phyloP scores from a whole-genome alignment of 805 yeast genomes.

The Yamadazyma nakazawae region DNA sequence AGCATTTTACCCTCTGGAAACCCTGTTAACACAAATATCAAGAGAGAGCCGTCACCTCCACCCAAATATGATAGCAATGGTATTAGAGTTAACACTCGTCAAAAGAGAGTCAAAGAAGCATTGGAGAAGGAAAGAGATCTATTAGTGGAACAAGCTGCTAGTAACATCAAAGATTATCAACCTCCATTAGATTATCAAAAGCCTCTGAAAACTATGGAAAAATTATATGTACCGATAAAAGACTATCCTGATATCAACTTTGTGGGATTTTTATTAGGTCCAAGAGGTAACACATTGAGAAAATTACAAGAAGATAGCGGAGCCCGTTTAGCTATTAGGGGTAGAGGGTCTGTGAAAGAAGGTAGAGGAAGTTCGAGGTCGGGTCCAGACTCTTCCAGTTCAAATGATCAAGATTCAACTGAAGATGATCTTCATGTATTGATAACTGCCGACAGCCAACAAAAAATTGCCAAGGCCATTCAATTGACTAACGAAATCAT shows the following conservation, averaged over 20 bases:
- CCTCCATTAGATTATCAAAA: slow-evolving; percentile 82
- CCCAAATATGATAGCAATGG: slow-evolving; percentile 86
- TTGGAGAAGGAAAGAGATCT: slow-evolving; percentile 78
- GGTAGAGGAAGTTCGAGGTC: slow-evolving; percentile 58
- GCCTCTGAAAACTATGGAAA: slow-evolving; percentile 66
- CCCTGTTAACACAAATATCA: slow-evolving; percentile 30
- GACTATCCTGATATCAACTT: slow-evolving; percentile 92
- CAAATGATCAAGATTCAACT: slow-evolving; percentile 20
- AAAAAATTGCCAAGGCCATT: slow-evolving; percentile 71
- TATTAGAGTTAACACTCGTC: slow-evolving; percentile 81
- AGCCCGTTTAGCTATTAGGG: slow-evolving; percentile 87
- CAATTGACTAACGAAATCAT: slow-evolving; percentile 71
- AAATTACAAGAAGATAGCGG: slow-evolving; percentile 81
- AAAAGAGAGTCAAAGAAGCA: slow-evolving; percentile 54
- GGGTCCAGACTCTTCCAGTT: slow-evolving; percentile 14
- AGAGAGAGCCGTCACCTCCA: slow-evolving; percentile 81
- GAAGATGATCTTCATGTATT: slow-evolving; percentile 84
- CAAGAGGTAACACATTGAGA: slow-evolving; percentile 88
- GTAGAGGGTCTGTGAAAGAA: slow-evolving; percentile 93
- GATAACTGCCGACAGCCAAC: slow-evolving; percentile 78
- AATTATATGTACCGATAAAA: slow-evolving; percentile 77
- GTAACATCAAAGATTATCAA: slow-evolving; percentile 66
- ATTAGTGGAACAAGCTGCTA: slow-evolving; percentile 71
- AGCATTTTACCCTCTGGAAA: slow-evolving; percentile 46
- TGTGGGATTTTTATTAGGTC: slow-evolving; percentile 87